Percentiles rank a stretch among this genome's conserved stretches.
Conservation (phyloP, 352 stramenopile species). For the Saprolegnia parasitica region DNA sequence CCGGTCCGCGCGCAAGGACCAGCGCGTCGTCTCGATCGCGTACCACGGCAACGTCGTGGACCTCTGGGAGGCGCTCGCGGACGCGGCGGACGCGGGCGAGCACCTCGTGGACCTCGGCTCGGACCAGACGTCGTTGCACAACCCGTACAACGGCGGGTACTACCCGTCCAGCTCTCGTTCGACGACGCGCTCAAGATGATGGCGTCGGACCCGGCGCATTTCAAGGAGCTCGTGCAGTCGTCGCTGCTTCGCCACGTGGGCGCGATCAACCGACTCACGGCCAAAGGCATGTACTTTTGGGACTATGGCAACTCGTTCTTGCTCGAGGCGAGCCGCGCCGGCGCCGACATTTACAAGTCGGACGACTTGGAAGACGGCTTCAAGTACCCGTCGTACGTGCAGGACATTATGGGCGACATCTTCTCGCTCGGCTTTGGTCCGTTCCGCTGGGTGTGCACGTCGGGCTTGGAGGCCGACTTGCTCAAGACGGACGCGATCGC, state of each 20-base stretch:
- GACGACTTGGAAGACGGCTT: conserved; percentile 62
- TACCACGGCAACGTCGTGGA: conserved; percentile 84
- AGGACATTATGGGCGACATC: conserved; percentile 90
- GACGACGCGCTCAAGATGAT: conserved; percentile 81
- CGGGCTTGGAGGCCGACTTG: conserved; percentile 54
- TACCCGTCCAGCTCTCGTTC: conserved; percentile 83
- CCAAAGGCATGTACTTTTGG: conserved; percentile 83
- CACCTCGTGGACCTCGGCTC: conserved; percentile 79
- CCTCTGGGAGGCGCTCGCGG: conserved; percentile 78
- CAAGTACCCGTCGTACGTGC: conserved; percentile 84
- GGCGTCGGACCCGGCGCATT: conserved; percentile 60
- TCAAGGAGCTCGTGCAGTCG: conserved; percentile 75
- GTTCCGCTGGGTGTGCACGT: conserved; percentile 88
- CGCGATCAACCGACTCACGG: conserved; percentile 75
- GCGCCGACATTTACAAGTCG: conserved; percentile 65
- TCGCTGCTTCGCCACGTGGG: conserved; percentile 68
- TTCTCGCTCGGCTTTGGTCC: conserved; percentile 87
- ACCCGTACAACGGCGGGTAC: conserved; percentile 87
- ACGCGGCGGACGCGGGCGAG: conserved; percentile 73
- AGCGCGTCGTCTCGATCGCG: conserved; percentile 68
- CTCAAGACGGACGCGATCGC: conserved; percentile 76
- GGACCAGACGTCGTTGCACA: conserved; percentile 87
- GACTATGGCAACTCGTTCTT: conserved; percentile 90
- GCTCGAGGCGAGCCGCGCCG: conserved; percentile 71
- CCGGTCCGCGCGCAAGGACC: conserved; percentile 47